Percentiles rank a stretch among this genome's conserved stretches.
These are phyloP conservation scores for Brassica rapa DNA, from an alignment of 345 rosid genomes.

Conservation along the genomic window DNA sequence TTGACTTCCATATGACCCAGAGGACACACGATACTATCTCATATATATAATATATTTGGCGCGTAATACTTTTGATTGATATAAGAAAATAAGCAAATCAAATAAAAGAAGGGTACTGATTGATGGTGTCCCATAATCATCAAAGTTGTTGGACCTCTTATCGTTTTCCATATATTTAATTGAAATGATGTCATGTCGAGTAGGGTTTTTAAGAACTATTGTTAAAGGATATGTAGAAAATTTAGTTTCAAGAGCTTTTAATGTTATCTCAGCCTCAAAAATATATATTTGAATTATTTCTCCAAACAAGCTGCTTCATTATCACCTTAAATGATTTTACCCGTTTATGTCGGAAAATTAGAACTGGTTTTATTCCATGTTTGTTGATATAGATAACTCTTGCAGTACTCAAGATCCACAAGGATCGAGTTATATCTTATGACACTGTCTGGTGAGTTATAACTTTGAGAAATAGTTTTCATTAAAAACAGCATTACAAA, in stretches of 20 bases:
- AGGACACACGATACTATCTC: neutral
- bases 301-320: too few species aligned
- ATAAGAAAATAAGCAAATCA: neutral
- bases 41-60: neutral
- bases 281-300: too few species aligned
- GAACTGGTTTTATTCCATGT: neutral
- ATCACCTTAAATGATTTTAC: too few species aligned
- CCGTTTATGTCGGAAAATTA: neutral
- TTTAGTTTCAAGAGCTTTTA: too few species aligned
- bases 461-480: neutral
- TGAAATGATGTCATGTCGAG: conserved; percentile 11
- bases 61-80: neutral
- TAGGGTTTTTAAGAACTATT: conserved; percentile 6
- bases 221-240: neutral
- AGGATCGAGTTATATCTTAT: neutral
- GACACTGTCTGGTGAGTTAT: neutral
- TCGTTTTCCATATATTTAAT: conserved; percentile 3
- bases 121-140: neutral
- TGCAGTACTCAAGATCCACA: neutral
- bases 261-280: too few species aligned
- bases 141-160: neutral
- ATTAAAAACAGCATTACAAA: neutral
- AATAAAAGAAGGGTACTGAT: neutral
- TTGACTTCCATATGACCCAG: too few species aligned
- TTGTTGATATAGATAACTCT: neutral